Base-by-base conservation (phyloP, 192 early-diverging fungal genomes). In the Mortierella antarctica region DNA sequence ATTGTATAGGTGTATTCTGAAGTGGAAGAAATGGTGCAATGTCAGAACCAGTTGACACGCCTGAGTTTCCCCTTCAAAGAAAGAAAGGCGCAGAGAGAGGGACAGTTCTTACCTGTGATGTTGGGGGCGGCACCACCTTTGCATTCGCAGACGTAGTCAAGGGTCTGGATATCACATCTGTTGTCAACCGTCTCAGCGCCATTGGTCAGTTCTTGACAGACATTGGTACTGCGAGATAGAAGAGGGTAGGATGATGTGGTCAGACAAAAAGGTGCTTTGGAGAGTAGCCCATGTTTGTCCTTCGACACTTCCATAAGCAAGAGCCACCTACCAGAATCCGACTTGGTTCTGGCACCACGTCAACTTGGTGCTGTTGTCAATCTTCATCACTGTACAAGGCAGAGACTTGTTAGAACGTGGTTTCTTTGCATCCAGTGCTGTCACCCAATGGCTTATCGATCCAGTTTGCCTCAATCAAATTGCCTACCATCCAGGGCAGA, bases 321-420 rank as follows among this genome's bases (percentile, higher is more conserved):
- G 39, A 47, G 4, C 14, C 7, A 9, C 63, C 66, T 78, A 78
- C 75, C 75, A 78, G 51, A 70, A 78, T 6, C 67, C 75, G 39
- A 78, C 57, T 31, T 78, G 75, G 54, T 70, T 78, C 63, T 78
- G 40, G 55, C 75, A 78, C 75, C 75, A 78, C 39, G 75, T 78
- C 62, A 78, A 45, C 44, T 71, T 70, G 23, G 75, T 78, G 58
- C 62, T 78, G 56, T 78, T 78, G 23, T 78, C 68, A 31, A 78
- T 45, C n/a, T 66, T 21, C 60, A 63, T 68, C 40, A 67, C 74
- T 76, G 46, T 18, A 4, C 0, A 52, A 53, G n/a, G n/a, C 15
- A 62, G 54, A 31, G 23, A 23, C 13, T 17, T 18, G 47, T 8
- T 46, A 31, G 20, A 50, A 21, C n/a, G n/a, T 13, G 2, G 18